Percentiles rank a stretch among this genome's conserved stretches.
Evolutionary conservation across 2,329 filamentous ascomycete genomes (phyloP).

Genomic region (Stagonosporopsis chrysanthemi): DNA sequence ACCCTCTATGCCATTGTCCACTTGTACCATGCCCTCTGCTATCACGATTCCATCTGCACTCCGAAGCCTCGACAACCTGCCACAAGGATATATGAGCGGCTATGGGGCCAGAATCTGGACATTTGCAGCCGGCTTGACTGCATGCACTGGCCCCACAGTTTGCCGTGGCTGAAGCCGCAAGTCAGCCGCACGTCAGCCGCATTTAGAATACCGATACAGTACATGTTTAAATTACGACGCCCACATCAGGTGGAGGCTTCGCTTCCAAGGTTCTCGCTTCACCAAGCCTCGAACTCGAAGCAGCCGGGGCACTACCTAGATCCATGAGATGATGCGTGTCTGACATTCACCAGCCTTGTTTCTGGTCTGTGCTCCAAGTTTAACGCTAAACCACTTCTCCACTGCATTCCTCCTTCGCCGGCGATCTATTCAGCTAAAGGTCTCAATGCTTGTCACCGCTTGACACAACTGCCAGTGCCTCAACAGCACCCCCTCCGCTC

Average conservation of each 20-base stretch:
- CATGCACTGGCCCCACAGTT: neutral
- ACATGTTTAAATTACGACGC: neutral
- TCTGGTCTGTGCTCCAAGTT: constrained; percentile 12
- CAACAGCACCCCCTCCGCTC: constrained; percentile 2
- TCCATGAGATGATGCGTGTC: constrained; percentile 17
- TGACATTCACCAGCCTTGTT: constrained; percentile 21
- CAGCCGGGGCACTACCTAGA: constrained; percentile 7
- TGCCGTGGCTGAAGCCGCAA: constrained; percentile 1
- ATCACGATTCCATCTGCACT: too few relatives aligned
- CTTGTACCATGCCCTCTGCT: neutral
- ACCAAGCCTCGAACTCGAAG: neutral
- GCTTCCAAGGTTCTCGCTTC: constrained; percentile 12
- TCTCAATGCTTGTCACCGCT: constrained; percentile 12
- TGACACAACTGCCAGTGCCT: constrained; percentile 11
- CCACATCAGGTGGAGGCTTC: constrained; percentile 1
- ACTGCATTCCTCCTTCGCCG: constrained; percentile 22
- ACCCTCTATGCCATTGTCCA: neutral
- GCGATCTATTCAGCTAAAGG: constrained; percentile 18
- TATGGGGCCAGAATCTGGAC: neutral
- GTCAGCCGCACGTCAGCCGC: neutral
- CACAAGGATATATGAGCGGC: neutral
- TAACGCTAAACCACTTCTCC: constrained; percentile 20
- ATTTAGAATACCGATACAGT: constrained; percentile 7
- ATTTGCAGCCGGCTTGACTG: neutral
- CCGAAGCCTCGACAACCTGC: neutral